Evolutionary conservation across 179 eudicot species (phyloP).

Genomic region (Amaranthus tricolor): DNA sequence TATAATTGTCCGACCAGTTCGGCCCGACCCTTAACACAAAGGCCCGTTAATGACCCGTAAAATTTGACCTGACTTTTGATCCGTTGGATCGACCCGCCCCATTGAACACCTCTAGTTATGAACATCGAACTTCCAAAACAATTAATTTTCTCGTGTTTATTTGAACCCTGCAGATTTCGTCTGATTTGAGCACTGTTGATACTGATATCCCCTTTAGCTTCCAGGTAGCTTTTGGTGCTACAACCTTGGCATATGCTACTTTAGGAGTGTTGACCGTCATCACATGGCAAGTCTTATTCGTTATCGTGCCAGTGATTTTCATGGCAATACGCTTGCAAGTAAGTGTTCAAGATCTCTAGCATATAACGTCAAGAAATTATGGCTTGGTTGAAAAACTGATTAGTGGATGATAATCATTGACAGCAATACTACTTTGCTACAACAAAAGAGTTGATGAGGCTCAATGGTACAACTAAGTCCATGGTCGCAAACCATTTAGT

Average conservation of each 20-base stretch:
- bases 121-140: not conserved
- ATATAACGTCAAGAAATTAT: not conserved
- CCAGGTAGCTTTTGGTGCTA: conserved; percentile 43
- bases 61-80: too few species aligned
- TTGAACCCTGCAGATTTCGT: conserved; percentile 45
- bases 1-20: too few species aligned
- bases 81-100: too few species aligned
- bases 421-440: conserved; percentile 68
- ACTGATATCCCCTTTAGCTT: conserved; percentile 57
- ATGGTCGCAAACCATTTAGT: conserved; percentile 74
- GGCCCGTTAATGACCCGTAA: too few species aligned
- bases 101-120: too few species aligned
- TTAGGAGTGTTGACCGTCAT: conserved; percentile 56
- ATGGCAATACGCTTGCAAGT: conserved; percentile 64
- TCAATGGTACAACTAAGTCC: conserved; percentile 79
- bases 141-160: not conserved
- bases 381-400: not conserved
- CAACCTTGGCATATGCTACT: conserved; percentile 46
- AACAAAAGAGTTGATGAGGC: conserved; percentile 71
- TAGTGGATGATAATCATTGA: not conserved
- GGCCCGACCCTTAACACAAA: too few species aligned
- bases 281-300: conserved; percentile 76
- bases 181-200: conserved; percentile 72
- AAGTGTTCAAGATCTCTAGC: not conserved
- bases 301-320: conserved; percentile 57